Percentiles rank a stretch among this genome's conserved stretches.
Evolutionary conservation across 1,139 yeast species (phyloP).

Genomic region (Lipomyces yarrowii): DNA sequence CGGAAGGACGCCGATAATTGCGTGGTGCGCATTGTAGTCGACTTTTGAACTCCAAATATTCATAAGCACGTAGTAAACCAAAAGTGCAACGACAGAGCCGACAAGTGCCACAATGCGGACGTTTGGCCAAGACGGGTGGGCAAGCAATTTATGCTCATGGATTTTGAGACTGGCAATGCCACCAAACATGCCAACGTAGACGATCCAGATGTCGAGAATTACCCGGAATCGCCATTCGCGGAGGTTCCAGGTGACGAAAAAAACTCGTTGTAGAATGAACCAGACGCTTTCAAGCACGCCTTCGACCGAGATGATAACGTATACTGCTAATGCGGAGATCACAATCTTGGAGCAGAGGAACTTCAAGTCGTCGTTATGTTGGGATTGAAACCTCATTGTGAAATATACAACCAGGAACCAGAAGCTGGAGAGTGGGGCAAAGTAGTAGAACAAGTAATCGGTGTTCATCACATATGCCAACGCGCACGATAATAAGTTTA

Average conservation of each 20-base stretch:
- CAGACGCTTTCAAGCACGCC: slow-evolving; percentile 34
- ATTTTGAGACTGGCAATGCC: slow-evolving; percentile 30
- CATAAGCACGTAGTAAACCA: slow-evolving; percentile 26
- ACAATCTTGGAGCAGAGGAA: slow-evolving; percentile 33
- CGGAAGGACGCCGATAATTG: slow-evolving; percentile 32
- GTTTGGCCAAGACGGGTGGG: slow-evolving; percentile 27
- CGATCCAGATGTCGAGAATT: slow-evolving; percentile 35
- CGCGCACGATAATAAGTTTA: slow-evolving; percentile 34
- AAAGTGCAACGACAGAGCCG: slow-evolving; percentile 21
- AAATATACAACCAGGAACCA: slow-evolving; percentile 36
- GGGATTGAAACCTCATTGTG: slow-evolving; percentile 33
- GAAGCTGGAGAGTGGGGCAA: slow-evolving; percentile 37
- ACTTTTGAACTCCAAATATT: slow-evolving; percentile 28
- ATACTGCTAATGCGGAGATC: slow-evolving; percentile 26
- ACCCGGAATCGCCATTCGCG: slow-evolving; percentile 38
- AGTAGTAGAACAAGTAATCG: slow-evolving; percentile 36
- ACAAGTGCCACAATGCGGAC: slow-evolving; percentile 18
- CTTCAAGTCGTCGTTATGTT: slow-evolving; percentile 30
- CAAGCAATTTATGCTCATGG: slow-evolving; percentile 16
- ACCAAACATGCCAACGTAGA: slow-evolving; percentile 36
- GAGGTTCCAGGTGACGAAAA: slow-evolving; percentile 35
- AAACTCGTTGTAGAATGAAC: slow-evolving; percentile 30
- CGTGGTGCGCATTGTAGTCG: slow-evolving; percentile 34
- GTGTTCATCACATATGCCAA: slow-evolving; percentile 37
- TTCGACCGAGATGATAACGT: slow-evolving; percentile 29